Percentiles rank a stretch among this genome's conserved stretches.
These are phyloP conservation scores for Pythium angustatum DNA, from an alignment of 352 stramenopile species.

Conservation along the genomic window DNA sequence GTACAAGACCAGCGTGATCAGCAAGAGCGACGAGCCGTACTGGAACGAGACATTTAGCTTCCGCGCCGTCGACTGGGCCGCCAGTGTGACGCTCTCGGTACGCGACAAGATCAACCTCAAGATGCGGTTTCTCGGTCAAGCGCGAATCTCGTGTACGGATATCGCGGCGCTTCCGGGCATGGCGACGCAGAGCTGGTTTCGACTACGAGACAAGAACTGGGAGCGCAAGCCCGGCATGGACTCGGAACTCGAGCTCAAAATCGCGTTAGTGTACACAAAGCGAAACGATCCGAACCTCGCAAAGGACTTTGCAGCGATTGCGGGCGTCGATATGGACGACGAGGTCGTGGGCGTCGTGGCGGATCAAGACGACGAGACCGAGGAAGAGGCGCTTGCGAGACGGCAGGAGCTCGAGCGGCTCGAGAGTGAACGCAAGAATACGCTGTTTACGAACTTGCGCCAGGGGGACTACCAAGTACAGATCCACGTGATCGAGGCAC, in stretches of 20 bases:
- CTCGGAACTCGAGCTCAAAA: slow-evolving; percentile 59
- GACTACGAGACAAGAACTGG: slow-evolving; percentile 49
- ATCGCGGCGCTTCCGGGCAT: slow-evolving; percentile 60
- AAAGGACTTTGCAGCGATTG: slow-evolving; percentile 15
- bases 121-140: slow-evolving; percentile 69
- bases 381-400: slow-evolving; percentile 51
- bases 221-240: slow-evolving; percentile 36
- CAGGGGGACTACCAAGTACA: slow-evolving; percentile 58
- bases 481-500: slow-evolving; percentile 26
- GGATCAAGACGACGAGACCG: slow-evolving; percentile 79
- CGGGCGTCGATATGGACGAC: slow-evolving; percentile 25
- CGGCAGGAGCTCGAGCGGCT: slow-evolving; percentile 47
- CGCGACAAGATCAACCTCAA: slow-evolving; percentile 74
- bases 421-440: slow-evolving; percentile 51
- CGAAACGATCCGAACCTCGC: slow-evolving; percentile 50
- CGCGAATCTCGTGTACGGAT: slow-evolving; percentile 55
- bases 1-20: slow-evolving; percentile 72
- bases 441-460: slow-evolving; percentile 51
- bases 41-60: slow-evolving; percentile 85
- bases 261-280: slow-evolving; percentile 65
- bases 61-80: slow-evolving; percentile 64
- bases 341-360: slow-evolving; percentile 37
- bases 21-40: slow-evolving; percentile 56
- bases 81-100: slow-evolving; percentile 61
- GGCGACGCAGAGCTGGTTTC: slow-evolving; percentile 59